Percentiles rank a stretch among this genome's conserved stretches.
Evolutionary conservation across 768 basidiomycete genomes (phyloP).

Genomic region (Heimioporus sp.): DNA sequence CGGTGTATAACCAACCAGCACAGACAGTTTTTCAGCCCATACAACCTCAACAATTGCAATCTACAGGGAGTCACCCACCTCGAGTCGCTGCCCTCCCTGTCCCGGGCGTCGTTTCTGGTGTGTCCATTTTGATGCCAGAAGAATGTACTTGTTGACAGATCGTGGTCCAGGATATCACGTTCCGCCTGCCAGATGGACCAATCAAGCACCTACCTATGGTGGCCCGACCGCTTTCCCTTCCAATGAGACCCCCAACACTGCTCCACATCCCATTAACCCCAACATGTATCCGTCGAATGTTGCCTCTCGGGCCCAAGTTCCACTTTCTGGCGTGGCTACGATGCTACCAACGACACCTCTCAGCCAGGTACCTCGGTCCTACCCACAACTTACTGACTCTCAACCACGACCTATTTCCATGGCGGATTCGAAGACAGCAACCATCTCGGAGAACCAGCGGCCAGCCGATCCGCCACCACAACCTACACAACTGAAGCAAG

Average conservation of each 20-base stretch:
- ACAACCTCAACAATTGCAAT: constrained; percentile 8
- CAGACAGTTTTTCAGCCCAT: constrained; percentile 4
- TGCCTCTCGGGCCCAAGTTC: not conserved
- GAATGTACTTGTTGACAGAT: not conserved
- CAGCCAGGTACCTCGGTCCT: not conserved
- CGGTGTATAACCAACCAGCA: constrained; percentile 8
- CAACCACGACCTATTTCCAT: not conserved
- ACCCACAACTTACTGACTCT: not conserved
- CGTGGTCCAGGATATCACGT: not conserved
- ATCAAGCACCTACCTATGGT: not conserved
- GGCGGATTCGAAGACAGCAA: not conserved
- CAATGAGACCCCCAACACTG: not conserved
- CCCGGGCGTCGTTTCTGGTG: constrained; percentile 3
- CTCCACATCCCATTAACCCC: not conserved
- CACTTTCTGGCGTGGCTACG: too few species aligned
- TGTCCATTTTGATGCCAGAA: not conserved
- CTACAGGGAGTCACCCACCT: not conserved
- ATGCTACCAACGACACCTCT: not conserved
- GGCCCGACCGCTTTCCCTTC: not conserved
- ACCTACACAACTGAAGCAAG: not conserved
- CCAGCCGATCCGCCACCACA: not conserved
- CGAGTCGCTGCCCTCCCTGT: not conserved
- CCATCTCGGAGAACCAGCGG: not conserved
- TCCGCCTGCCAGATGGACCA: constrained; percentile 1
- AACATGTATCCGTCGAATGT: constrained; percentile 2